A percentile compares a stretch with the other conserved stretches of the same genome.
Evolutionary conservation across 768 basidiomycete genomes (phyloP).

Genomic region (Termitomyces sp.): DNA sequence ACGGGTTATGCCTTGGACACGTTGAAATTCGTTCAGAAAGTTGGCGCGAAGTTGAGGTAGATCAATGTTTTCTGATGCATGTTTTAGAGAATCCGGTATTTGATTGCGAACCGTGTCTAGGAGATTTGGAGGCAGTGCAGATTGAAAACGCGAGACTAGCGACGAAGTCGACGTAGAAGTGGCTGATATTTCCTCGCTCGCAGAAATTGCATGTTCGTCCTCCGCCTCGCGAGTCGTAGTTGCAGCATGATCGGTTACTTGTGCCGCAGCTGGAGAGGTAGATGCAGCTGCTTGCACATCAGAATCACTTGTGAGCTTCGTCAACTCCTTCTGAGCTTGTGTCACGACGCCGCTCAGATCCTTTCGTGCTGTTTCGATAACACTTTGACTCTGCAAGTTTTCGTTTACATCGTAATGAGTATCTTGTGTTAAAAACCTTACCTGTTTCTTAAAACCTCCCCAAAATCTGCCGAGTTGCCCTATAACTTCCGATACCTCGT

Average conservation of each 20-base stretch:
- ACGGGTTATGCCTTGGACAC: slow-evolving; percentile 69
- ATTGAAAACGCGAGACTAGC: slow-evolving; percentile 66
- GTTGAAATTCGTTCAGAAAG: slow-evolving; percentile 60
- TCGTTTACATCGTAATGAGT: background rate
- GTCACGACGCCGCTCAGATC: slow-evolving; percentile 68
- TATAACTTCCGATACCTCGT: slow-evolving; percentile 86
- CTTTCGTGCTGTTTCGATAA: slow-evolving; percentile 62
- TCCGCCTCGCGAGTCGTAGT: slow-evolving; percentile 8
- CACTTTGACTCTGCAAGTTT: slow-evolving; percentile 42
- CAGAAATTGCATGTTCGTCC: slow-evolving; percentile 7
- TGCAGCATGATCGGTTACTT: slow-evolving; percentile 20
- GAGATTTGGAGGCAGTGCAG: slow-evolving; percentile 70
- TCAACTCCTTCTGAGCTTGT: slow-evolving; percentile 76
- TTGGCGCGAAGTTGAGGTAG: slow-evolving; percentile 61
- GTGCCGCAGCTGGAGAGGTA: slow-evolving; percentile 7
- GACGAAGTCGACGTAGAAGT: slow-evolving; percentile 21
- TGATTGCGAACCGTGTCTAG: slow-evolving; percentile 61
- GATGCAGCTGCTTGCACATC: slow-evolving; percentile 9
- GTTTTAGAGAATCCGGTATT: slow-evolving; percentile 59
- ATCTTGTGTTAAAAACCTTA: slow-evolving; percentile 21
- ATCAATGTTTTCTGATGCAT: slow-evolving; percentile 60
- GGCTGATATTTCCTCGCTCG: slow-evolving; percentile 7
- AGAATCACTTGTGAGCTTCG: slow-evolving; percentile 42
- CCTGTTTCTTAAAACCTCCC: slow-evolving; percentile 91
- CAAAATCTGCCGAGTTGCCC: slow-evolving; percentile 85